Percentiles rank a stretch among this genome's conserved stretches.
Conservation (phyloP, 2,329 filamentous ascomycete species). For the Parasarocladium wereldwijsianum region DNA sequence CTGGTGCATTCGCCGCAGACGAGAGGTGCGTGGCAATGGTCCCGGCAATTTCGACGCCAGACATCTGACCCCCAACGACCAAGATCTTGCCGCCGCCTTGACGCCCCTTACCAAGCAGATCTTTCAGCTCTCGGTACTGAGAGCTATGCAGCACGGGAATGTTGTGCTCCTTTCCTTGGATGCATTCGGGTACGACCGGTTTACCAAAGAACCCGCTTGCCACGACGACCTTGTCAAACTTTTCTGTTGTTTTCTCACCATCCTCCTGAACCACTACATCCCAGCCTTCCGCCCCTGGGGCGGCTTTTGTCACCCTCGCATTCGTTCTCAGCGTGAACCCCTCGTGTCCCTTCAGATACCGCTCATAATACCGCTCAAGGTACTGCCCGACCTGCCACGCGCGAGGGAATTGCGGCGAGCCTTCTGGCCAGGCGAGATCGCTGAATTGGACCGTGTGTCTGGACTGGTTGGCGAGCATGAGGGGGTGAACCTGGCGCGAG, state of each 20-base stretch:
- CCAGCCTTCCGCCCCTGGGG: slow-evolving; percentile 23
- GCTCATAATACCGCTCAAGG: slow-evolving; percentile 46
- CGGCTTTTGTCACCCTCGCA: slow-evolving; percentile 20
- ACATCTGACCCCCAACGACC: slow-evolving; percentile 70
- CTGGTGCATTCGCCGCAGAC: slow-evolving; percentile 39
- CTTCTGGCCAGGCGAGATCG: slow-evolving; percentile 55
- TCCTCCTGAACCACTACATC: slow-evolving; percentile 22
- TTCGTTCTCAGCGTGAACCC: slow-evolving; percentile 32
- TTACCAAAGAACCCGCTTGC: slow-evolving; percentile 65
- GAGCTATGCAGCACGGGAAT: slow-evolving; percentile 55
- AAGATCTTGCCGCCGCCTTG: slow-evolving; percentile 44
- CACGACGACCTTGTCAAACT: slow-evolving; percentile 59
- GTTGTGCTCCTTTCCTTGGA: slow-evolving; percentile 14
- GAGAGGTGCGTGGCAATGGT: slow-evolving; percentile 60
- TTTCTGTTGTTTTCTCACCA: slow-evolving; percentile 24
- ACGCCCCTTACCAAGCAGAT: slow-evolving; percentile 26
- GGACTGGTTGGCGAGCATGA: slow-evolving; percentile 63
- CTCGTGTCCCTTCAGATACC: slow-evolving; percentile 32
- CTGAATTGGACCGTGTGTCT: slow-evolving; percentile 59
- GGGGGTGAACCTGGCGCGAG: slow-evolving; percentile 43
- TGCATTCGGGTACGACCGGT: slow-evolving; percentile 32
- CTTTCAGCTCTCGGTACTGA: slow-evolving; percentile 40
- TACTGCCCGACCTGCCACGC: slow-evolving; percentile 68
- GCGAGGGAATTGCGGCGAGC: slow-evolving; percentile 50
- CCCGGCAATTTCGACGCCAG: slow-evolving; percentile 62